A percentile compares a stretch with the other conserved stretches of the same genome.
phyloP scores from a whole-genome alignment of 768 basidiomycete genomes.

The Trametes coccinea region DNA sequence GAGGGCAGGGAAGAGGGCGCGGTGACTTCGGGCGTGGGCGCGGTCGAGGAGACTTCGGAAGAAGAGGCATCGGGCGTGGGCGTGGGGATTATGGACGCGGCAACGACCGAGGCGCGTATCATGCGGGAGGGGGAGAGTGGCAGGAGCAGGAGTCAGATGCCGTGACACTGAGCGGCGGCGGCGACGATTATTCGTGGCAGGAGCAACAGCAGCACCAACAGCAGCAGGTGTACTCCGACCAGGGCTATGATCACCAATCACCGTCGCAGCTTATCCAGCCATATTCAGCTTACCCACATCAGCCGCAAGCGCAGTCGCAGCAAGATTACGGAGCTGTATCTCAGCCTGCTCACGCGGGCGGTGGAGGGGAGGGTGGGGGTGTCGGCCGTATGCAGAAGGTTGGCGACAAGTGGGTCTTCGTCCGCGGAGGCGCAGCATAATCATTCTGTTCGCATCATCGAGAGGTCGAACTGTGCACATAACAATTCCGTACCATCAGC shows the following conservation, averaged over 20 bases:
- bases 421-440: conserved; percentile 36
- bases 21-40: conserved; percentile 11
- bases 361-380: neutral
- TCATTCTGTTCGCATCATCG: neutral
- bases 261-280: neutral
- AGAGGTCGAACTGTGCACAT: conserved; percentile 12
- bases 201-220: conserved; percentile 2
- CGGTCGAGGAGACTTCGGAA: conserved; percentile 3
- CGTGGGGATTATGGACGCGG: conserved; percentile 35
- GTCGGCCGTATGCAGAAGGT: conserved; percentile 60
- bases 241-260: neutral
- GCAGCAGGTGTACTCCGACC: conserved; percentile 3
- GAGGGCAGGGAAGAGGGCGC: conserved; percentile 32
- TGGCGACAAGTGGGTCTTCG: conserved; percentile 74
- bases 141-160: conserved; percentile 51
- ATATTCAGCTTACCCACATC: neutral
- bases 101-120: conserved; percentile 48
- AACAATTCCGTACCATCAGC: conserved; percentile 4
- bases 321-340: neutral
- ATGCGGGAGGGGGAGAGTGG: conserved; percentile 36
- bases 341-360: neutral
- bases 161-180: conserved; percentile 59
- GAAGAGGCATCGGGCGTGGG: conserved; percentile 7
- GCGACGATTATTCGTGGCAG: conserved; percentile 15
- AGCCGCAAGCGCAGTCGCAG: neutral